Percentiles rank a stretch among this genome's conserved stretches.
Evolutionary conservation across 2,329 filamentous ascomycete species (phyloP).

Genomic region (Calonectria henricotiae): DNA sequence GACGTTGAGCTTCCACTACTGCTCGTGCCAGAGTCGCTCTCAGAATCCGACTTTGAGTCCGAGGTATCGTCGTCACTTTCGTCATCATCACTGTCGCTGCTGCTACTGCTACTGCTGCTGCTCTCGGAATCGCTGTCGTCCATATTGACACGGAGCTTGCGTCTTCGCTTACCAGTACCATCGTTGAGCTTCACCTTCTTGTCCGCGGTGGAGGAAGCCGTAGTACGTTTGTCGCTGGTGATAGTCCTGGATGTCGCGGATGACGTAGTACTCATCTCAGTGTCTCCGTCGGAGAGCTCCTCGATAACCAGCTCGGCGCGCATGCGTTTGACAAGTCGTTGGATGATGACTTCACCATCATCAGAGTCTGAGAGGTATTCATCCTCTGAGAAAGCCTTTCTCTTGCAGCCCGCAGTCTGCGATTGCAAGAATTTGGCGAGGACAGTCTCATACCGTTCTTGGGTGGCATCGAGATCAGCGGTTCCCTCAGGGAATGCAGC

Average conservation of each 20-base stretch:
- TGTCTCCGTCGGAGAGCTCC: slow-evolving; percentile 68
- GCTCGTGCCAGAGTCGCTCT: slow-evolving; percentile 55
- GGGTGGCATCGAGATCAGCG: slow-evolving; percentile 66
- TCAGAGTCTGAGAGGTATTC: slow-evolving; percentile 68
- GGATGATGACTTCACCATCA: slow-evolving; percentile 68
- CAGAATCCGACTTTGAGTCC: slow-evolving; percentile 57
- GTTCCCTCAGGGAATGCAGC: slow-evolving; percentile 68
- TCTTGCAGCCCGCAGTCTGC: slow-evolving; percentile 59
- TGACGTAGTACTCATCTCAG: slow-evolving; percentile 54
- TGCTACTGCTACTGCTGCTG: slow-evolving; percentile 52
- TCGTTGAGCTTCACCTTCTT: slow-evolving; percentile 65
- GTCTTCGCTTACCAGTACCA: slow-evolving; percentile 65
- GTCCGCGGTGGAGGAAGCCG: slow-evolving; percentile 53
- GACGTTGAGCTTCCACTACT: slow-evolving; percentile 58
- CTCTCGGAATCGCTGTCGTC: slow-evolving; percentile 59
- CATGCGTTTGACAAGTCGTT: slow-evolving; percentile 75
- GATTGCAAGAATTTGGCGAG: slow-evolving; percentile 66
- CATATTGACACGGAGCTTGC: slow-evolving; percentile 68
- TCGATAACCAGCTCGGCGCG: slow-evolving; percentile 73
- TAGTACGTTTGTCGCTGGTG: slow-evolving; percentile 48
- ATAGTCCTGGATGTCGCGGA: slow-evolving; percentile 55
- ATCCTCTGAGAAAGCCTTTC: slow-evolving; percentile 70
- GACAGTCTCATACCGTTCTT: slow-evolving; percentile 71
- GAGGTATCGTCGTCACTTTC: slow-evolving; percentile 48
- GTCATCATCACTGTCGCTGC: slow-evolving; percentile 50